Evolutionary conservation across 2,329 filamentous ascomycete genomes (phyloP).

Genomic region (Nemania bipapillata): DNA sequence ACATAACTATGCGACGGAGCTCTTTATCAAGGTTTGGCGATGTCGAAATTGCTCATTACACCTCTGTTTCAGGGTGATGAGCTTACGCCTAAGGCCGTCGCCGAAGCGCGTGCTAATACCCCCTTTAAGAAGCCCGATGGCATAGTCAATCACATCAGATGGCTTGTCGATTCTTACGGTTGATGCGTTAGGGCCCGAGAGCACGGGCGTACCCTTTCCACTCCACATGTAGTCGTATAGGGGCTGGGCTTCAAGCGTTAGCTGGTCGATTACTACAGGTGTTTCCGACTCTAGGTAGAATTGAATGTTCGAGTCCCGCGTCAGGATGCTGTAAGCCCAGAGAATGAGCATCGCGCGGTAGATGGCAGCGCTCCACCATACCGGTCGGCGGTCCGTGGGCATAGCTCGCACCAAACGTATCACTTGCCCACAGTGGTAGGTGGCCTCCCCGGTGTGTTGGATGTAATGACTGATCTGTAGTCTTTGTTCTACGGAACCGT

Average conservation of each 20-base stretch:
- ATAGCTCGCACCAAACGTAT: conserved; percentile 70
- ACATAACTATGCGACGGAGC: background rate
- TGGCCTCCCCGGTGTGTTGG: conserved; percentile 69
- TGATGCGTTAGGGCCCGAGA: conserved; percentile 52
- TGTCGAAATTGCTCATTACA: background rate
- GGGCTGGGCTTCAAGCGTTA: conserved; percentile 54
- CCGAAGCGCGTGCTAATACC: conserved; percentile 57
- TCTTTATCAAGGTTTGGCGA: too few species aligned
- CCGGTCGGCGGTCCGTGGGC: conserved; percentile 68
- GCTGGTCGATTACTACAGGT: conserved; percentile 55
- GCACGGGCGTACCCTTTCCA: conserved; percentile 52
- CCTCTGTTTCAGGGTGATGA: conserved; percentile 52
- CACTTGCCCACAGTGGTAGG: conserved; percentile 76
- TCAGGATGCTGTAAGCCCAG: conserved; percentile 69
- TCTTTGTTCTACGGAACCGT: conserved; percentile 62
- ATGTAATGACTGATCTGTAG: conserved; percentile 72
- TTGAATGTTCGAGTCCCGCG: conserved; percentile 58
- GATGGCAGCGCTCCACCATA: conserved; percentile 76
- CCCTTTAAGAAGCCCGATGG: conserved; percentile 54
- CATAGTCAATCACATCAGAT: conserved; percentile 55
- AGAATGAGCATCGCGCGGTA: conserved; percentile 73
- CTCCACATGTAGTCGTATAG: conserved; percentile 56
- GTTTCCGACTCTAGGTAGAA: conserved; percentile 39
- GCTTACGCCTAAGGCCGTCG: conserved; percentile 60
- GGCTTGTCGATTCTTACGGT: conserved; percentile 55